These are phyloP conservation scores for Epichloe uncinata DNA, from an alignment of 2,329 filamentous ascomycete species.

Conservation along the genomic window DNA sequence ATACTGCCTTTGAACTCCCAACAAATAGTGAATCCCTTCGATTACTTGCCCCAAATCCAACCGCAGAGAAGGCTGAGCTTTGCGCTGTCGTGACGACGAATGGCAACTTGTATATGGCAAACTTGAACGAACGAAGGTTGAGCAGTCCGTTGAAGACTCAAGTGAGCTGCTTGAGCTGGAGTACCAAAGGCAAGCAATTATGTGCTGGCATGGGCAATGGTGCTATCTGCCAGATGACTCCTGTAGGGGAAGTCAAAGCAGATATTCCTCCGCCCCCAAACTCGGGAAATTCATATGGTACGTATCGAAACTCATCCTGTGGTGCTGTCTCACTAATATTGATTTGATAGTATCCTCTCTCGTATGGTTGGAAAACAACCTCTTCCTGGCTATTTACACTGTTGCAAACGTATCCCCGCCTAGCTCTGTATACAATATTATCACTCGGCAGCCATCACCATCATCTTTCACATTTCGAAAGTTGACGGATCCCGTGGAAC, in stretches of 20 bases:
- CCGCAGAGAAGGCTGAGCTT: constrained; percentile 54
- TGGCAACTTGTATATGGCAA: constrained; percentile 73
- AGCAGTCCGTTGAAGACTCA: constrained; percentile 54
- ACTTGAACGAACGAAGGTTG: constrained; percentile 55
- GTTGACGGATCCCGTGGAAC: constrained; percentile 58
- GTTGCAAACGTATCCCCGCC: constrained; percentile 43
- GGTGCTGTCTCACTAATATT: constrained; percentile 7
- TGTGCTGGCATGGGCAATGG: constrained; percentile 77
- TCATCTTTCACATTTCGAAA: constrained; percentile 58
- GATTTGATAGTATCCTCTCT: constrained; percentile 54
- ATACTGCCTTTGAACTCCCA: constrained; percentile 59
- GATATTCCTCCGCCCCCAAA: constrained; percentile 65
- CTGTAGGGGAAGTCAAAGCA: constrained; percentile 62
- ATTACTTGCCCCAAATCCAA: constrained; percentile 68
- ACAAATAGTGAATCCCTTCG: constrained; percentile 66
- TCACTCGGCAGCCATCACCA: constrained; percentile 49
- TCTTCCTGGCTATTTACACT: constrained; percentile 76
- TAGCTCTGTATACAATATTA: constrained; percentile 63
- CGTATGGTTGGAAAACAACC: constrained; percentile 75
- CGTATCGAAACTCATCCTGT: constrained; percentile 13
- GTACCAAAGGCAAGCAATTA: constrained; percentile 81
- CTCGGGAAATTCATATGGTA: constrained; percentile 55
- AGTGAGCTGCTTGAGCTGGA: constrained; percentile 83
- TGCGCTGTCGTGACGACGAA: constrained; percentile 69
- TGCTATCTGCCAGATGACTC: constrained; percentile 69